Percentiles rank a stretch among this genome's conserved stretches.
Conservation (phyloP, 306 rosid genomes). For the Purshia tridentata region DNA sequence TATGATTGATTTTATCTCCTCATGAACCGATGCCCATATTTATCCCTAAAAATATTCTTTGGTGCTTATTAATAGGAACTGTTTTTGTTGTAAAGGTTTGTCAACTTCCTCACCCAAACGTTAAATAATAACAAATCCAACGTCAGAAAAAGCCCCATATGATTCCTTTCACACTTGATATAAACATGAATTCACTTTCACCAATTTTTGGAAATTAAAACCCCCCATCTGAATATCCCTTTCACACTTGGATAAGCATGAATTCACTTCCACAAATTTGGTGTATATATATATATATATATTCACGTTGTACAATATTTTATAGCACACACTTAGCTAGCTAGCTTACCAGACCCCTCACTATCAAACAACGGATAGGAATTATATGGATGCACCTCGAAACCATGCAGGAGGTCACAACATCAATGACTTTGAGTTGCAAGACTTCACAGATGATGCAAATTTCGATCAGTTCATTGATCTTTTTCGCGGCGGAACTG, state of each 20-base stretch:
- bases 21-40: background rate
- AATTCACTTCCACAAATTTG: background rate
- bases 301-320: too few species aligned
- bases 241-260: constrained; percentile 27
- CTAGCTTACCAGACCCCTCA: background rate
- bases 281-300: background rate
- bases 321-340: background rate
- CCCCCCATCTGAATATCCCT: constrained; percentile 15
- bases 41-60: background rate
- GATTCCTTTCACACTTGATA: constrained; percentile 31
- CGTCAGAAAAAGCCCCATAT: background rate
- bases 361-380: constrained; percentile 1
- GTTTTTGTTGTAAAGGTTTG: background rate
- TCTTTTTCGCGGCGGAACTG: constrained; percentile 63
- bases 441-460: constrained; percentile 52
- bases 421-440: constrained; percentile 52
- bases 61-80: background rate
- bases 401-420: constrained; percentile 18
- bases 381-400: constrained; percentile 35
- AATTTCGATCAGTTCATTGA: constrained; percentile 68
- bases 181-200: background rate
- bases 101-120: background rate
- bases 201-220: background rate
- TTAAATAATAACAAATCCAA: background rate
- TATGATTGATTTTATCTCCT: too few species aligned